Conservation (phyloP, 345 rosid genomes). For the Pistacia vera region DNA sequence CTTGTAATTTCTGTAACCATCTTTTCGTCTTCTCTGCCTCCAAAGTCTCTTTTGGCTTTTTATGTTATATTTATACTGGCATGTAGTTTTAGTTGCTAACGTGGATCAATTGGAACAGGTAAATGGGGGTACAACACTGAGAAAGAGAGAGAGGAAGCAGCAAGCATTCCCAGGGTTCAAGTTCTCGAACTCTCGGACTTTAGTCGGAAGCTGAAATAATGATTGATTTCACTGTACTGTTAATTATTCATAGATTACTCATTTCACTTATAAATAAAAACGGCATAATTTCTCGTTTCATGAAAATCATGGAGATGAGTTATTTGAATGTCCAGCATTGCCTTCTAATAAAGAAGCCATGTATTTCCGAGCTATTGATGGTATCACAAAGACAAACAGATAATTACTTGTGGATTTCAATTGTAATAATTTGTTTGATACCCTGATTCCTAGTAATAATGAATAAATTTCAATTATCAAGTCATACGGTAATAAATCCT, state of each 20-base stretch:
- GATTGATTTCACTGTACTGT: not conserved
- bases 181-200: constrained; percentile 77
- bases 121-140: constrained; percentile 79
- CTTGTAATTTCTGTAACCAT: not conserved
- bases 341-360: not conserved
- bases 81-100: constrained; percentile 11
- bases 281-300: not conserved
- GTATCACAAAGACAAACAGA: not conserved
- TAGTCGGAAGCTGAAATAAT: constrained; percentile 75
- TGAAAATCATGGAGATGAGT: not conserved
- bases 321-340: not conserved
- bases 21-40: not conserved
- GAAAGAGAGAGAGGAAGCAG: constrained; percentile 85
- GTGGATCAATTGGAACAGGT: constrained; percentile 35
- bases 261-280: not conserved
- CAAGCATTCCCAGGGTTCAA: constrained; percentile 64
- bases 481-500: not conserved
- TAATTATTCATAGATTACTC: not conserved
- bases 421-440: too few relatives aligned
- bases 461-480: not conserved
- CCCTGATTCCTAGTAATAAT: not conserved
- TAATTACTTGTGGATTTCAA: not conserved
- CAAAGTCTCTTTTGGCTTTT: not conserved
- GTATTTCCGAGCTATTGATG: not conserved
- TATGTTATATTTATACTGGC: not conserved